These are phyloP conservation scores for Thalia dealbata DNA, from an alignment of 176 grass and related monocot species.

Conservation along the genomic window DNA sequence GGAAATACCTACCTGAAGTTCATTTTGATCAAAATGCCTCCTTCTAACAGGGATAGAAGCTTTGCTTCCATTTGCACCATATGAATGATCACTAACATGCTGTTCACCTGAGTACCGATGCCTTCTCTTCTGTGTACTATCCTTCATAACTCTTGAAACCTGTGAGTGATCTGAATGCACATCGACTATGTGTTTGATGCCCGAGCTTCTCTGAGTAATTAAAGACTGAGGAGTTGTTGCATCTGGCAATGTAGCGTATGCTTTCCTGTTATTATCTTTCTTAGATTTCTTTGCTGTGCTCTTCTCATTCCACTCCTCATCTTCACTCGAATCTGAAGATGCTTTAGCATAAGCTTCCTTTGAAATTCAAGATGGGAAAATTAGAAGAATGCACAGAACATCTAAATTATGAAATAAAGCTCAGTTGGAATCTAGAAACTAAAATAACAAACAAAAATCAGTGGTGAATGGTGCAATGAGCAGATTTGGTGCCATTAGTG, in stretches of 20 bases:
- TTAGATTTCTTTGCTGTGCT: slow-evolving; percentile 34
- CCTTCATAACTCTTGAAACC: background rate
- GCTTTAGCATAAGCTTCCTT: slow-evolving; percentile 73
- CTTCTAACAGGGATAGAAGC: background rate
- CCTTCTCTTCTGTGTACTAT: background rate
- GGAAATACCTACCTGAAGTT: background rate
- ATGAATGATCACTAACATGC: background rate
- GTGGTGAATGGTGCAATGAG: background rate
- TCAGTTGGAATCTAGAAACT: background rate
- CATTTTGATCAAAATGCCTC: background rate
- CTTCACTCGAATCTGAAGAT: slow-evolving; percentile 64
- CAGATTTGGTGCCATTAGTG: background rate
- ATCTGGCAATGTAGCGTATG: slow-evolving; percentile 13
- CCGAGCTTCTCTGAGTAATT: background rate
- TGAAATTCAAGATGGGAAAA: slow-evolving; percentile 25
- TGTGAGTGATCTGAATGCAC: background rate
- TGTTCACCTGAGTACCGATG: background rate
- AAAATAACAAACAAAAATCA: background rate
- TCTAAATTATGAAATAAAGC: background rate
- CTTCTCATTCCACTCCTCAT: slow-evolving; percentile 78
- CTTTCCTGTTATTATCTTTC: slow-evolving; percentile 33
- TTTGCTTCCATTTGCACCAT: background rate
- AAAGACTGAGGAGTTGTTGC: background rate
- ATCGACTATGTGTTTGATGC: background rate
- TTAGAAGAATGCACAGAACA: slow-evolving; percentile 15